Conservation (phyloP, 148 eudicot species). For the Cornus controversa region DNA sequence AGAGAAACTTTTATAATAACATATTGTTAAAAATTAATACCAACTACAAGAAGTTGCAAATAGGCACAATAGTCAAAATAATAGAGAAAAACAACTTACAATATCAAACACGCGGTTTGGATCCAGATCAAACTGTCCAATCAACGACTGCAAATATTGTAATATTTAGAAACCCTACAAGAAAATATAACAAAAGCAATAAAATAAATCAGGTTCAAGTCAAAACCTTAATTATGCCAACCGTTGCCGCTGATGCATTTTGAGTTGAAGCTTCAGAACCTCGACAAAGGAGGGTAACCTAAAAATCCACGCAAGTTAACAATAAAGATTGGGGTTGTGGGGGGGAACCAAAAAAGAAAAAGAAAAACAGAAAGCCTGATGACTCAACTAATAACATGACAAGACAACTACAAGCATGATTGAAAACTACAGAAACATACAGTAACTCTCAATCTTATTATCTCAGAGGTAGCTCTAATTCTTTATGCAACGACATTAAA, state of each 20-base stretch:
- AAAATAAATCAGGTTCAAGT: conserved; percentile 12
- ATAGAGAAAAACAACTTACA: conserved; percentile 51
- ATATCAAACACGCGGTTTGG: conserved; percentile 98
- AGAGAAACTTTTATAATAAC: neutral
- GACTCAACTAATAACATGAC: neutral
- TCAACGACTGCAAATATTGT: conserved; percentile 70
- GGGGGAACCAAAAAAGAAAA: conserved; percentile 8
- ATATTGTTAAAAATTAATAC: neutral
- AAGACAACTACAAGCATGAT: neutral
- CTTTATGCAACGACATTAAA: neutral
- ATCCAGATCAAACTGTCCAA: conserved; percentile 98
- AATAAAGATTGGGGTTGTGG: no score
- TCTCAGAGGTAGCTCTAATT: neutral
- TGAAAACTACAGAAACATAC: neutral
- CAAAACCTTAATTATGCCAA: conserved; percentile 89
- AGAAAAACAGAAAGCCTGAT: neutral
- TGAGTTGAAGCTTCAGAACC: conserved; percentile 55
- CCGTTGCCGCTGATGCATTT: conserved; percentile 68
- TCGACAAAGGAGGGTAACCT: conserved; percentile 96
- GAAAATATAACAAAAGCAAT: conserved; percentile 10
- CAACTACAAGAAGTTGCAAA: conserved; percentile 1
- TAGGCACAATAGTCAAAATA: neutral
- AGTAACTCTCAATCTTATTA: neutral
- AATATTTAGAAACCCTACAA: conserved; percentile 6
- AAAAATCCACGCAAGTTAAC: conserved; percentile 19